These are phyloP conservation scores for Lactarius tabidus DNA, from an alignment of 768 basidiomycete genomes.

Conservation along the genomic window DNA sequence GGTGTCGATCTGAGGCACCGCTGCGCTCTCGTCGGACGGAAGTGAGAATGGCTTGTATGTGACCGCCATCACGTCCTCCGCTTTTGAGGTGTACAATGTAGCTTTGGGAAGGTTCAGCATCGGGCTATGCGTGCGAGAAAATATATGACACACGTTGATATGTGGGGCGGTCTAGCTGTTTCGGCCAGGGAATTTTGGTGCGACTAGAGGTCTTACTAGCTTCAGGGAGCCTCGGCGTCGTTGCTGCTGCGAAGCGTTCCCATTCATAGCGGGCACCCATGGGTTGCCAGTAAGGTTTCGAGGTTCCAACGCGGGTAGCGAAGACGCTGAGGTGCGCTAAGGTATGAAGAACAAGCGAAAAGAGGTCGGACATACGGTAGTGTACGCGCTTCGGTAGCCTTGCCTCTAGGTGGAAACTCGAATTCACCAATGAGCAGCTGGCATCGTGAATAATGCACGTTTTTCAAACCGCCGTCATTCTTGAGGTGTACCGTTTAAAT, in stretches of 20 bases:
- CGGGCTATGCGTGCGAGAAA: not conserved
- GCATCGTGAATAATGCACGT: slow-evolving; percentile 67
- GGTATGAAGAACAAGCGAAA: not conserved
- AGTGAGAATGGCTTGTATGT: slow-evolving; percentile 67
- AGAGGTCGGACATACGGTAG: slow-evolving; percentile 29
- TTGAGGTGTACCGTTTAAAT: slow-evolving; percentile 27
- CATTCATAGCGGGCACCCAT: slow-evolving; percentile 58
- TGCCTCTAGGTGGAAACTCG: slow-evolving; percentile 46
- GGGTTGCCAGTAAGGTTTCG: slow-evolving; percentile 56
- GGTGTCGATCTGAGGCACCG: slow-evolving; percentile 38
- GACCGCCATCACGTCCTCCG: slow-evolving; percentile 57
- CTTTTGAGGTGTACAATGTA: slow-evolving; percentile 58
- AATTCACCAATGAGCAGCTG: slow-evolving; percentile 72
- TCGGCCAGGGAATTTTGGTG: slow-evolving; percentile 69
- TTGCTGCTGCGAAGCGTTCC: slow-evolving; percentile 67
- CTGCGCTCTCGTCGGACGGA: slow-evolving; percentile 29
- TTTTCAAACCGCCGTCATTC: slow-evolving; percentile 17
- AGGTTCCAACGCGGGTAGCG: slow-evolving; percentile 64
- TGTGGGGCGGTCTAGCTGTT: slow-evolving; percentile 38
- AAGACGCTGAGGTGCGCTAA: slow-evolving; percentile 53
- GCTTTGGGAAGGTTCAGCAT: slow-evolving; percentile 36
- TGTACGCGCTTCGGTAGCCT: slow-evolving; percentile 27
- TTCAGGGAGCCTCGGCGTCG: slow-evolving; percentile 53
- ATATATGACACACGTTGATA: slow-evolving; percentile 42
- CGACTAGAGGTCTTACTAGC: slow-evolving; percentile 27